Evolutionary conservation across 2,329 filamentous ascomycete species (phyloP).

Genomic region (Aspergillus sojae): DNA sequence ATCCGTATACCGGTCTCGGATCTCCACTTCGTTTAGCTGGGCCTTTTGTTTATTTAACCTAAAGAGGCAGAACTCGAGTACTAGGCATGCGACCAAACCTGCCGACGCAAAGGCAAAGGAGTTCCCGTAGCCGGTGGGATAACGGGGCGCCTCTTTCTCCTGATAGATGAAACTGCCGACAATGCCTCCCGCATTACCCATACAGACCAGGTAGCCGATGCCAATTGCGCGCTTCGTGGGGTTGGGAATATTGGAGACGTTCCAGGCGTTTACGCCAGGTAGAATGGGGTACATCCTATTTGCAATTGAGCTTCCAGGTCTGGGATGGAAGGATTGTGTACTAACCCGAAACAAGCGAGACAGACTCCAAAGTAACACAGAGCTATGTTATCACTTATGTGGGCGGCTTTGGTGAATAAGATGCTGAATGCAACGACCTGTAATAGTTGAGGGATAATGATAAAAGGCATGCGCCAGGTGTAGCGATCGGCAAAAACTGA

Average conservation of each 20-base stretch:
- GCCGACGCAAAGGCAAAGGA: slow-evolving; percentile 32
- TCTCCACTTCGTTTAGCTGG: neutral
- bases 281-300: slow-evolving; percentile 45
- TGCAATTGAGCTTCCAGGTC: neutral
- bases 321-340: neutral
- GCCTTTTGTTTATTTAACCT: neutral
- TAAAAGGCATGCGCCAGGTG: slow-evolving; percentile 45
- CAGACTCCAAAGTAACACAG: slow-evolving; percentile 50
- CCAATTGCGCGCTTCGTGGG: slow-evolving; percentile 46
- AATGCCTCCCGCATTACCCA: slow-evolving; percentile 44
- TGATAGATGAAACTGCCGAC: slow-evolving; percentile 39
- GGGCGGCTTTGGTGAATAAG: slow-evolving; percentile 39
- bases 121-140: slow-evolving; percentile 38
- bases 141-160: slow-evolving; percentile 33
- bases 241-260: slow-evolving; percentile 42
- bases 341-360: slow-evolving; percentile 42
- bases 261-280: slow-evolving; percentile 48
- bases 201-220: slow-evolving; percentile 46
- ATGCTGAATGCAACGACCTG: slow-evolving; percentile 42
- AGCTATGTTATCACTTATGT: slow-evolving; percentile 45
- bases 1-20: neutral
- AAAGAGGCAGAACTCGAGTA: neutral
- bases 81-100: slow-evolving; percentile 20
- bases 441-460: slow-evolving; percentile 37
- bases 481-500: slow-evolving; percentile 42